Evolutionary conservation across 306 rosid genomes (phyloP).

Genomic region (Glycyrrhiza uralensis): DNA sequence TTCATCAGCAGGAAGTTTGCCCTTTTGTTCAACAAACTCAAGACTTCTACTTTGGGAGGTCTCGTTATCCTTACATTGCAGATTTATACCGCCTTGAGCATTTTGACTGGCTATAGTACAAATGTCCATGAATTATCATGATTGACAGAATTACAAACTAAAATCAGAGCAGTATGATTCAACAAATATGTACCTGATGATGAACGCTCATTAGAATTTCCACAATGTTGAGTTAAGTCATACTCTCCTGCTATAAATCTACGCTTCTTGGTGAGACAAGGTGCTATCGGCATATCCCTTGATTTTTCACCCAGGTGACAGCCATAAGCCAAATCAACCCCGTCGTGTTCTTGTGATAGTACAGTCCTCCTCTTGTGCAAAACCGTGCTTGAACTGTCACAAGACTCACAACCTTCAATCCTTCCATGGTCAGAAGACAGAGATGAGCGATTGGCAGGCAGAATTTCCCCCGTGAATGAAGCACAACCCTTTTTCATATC

Average conservation of each 20-base stretch:
- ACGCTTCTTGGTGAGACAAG: constrained; percentile 65
- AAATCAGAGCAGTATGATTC: constrained; percentile 23
- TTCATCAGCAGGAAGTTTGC: constrained; percentile 44
- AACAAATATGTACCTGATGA: constrained; percentile 34
- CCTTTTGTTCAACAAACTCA: constrained; percentile 37
- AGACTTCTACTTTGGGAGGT: constrained; percentile 25
- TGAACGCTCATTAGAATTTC: constrained; percentile 39
- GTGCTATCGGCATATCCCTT: constrained; percentile 31
- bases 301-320: constrained; percentile 41
- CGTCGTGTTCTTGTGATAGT: constrained; percentile 35
- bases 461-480: constrained; percentile 47
- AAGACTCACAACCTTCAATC: constrained; percentile 30
- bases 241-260: constrained; percentile 51
- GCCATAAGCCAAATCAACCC: constrained; percentile 40
- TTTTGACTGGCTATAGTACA: constrained; percentile 39
- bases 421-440: constrained; percentile 48
- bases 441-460: constrained; percentile 86
- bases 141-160: constrained; percentile 27
- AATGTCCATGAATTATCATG: constrained; percentile 34
- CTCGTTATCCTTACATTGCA: constrained; percentile 34
- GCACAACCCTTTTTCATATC: constrained; percentile 31
- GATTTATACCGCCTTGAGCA: constrained; percentile 38
- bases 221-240: constrained; percentile 33
- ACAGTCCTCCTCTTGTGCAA: constrained; percentile 37
- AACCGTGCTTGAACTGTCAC: constrained; percentile 40